These are phyloP conservation scores for Nakazawaea ambrosiae DNA, from an alignment of 805 yeast species.

Conservation along the genomic window DNA sequence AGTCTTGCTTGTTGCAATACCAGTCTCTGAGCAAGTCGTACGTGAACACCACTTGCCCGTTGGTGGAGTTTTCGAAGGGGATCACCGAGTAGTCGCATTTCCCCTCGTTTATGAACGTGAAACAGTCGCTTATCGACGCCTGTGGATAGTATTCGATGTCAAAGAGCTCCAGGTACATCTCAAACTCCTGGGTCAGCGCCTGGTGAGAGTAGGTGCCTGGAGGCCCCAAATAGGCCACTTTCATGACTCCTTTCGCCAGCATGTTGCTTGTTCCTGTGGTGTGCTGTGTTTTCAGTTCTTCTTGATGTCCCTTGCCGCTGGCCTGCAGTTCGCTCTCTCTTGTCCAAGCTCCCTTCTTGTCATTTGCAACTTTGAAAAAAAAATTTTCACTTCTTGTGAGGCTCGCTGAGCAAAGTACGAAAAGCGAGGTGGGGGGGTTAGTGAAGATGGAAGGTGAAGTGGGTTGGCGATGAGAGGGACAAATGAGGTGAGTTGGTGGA, in stretches of 20 bases:
- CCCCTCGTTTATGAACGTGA: conserved; percentile 38
- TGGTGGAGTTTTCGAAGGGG: conserved; percentile 91
- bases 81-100: conserved; percentile 66
- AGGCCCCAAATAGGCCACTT: conserved; percentile 81
- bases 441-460: too few species aligned
- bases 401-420: too few species aligned
- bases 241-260: conserved; percentile 17
- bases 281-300: not conserved
- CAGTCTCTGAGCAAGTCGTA: conserved; percentile 75
- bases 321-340: too few species aligned
- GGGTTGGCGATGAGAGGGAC: too few species aligned
- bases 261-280: not conserved
- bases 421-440: too few species aligned
- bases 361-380: too few species aligned
- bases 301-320: too few species aligned
- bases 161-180: conserved; percentile 18
- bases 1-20: conserved; percentile 24
- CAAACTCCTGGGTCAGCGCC: conserved; percentile 43
- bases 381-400: too few species aligned
- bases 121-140: conserved; percentile 51
- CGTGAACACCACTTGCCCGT: conserved; percentile 86
- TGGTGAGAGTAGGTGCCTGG: conserved; percentile 91
- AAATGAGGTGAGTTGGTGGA: too few species aligned
- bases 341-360: too few species aligned
- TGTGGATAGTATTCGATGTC: conserved; percentile 27